Conservation (phyloP, 805 yeast species). For the Candida ipomoeae region DNA sequence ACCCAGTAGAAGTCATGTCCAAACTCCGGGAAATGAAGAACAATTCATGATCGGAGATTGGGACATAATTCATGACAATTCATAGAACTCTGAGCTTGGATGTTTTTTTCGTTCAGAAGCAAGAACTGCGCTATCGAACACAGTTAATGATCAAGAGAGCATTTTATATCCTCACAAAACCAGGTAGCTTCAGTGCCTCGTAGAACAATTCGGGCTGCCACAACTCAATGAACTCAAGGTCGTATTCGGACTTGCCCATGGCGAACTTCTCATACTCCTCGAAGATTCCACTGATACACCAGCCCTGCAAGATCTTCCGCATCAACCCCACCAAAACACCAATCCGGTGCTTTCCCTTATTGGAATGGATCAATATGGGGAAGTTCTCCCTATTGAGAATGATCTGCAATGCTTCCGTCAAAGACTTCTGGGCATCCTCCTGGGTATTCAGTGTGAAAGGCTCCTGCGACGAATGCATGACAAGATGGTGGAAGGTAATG, state of each 20-base stretch:
- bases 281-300: conserved; percentile 90
- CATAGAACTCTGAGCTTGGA: conserved; percentile 8
- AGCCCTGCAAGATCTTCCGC: conserved; percentile 81
- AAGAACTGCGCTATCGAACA: not conserved
- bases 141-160: not conserved
- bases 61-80: conserved; percentile 26
- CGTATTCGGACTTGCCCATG: conserved; percentile 89
- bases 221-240: conserved; percentile 82
- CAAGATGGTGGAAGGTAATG: conserved; percentile 55
- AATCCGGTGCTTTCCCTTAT: conserved; percentile 95
- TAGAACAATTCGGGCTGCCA: conserved; percentile 61
- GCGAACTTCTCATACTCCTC: conserved; percentile 93
- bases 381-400: conserved; percentile 64
- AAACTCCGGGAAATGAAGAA: conserved; percentile 76
- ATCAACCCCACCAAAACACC: conserved; percentile 92
- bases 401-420: conserved; percentile 53
- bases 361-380: conserved; percentile 87
- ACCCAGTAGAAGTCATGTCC: conserved; percentile 60
- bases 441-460: conserved; percentile 56
- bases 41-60: conserved; percentile 14
- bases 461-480: conserved; percentile 71
- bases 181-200: conserved; percentile 51
- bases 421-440: conserved; percentile 39
- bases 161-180: conserved; percentile 48
- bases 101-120: not conserved